Percentiles rank a stretch among this genome's conserved stretches.
These are phyloP conservation scores for Pestalotiopsis sp. DNA, from an alignment of 2,329 filamentous ascomycete species.

Conservation along the genomic window DNA sequence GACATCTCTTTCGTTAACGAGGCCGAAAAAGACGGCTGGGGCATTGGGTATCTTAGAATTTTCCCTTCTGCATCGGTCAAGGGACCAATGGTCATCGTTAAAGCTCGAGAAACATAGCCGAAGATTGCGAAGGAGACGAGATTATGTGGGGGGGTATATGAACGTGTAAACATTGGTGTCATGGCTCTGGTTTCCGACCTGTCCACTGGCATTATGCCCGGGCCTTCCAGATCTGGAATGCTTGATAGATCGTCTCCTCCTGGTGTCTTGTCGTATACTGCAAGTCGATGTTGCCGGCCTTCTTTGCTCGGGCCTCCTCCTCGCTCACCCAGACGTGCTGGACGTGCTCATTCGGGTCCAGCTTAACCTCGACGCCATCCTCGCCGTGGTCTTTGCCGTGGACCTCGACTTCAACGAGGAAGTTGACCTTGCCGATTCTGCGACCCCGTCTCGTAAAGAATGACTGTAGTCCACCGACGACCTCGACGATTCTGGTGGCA, in stretches of 20 bases:
- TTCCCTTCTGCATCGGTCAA: conserved; percentile 8
- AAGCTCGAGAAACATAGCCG: neutral
- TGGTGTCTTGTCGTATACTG: conserved; percentile 27
- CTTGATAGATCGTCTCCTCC: conserved; percentile 23
- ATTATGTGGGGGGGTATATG: neutral
- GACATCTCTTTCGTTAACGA: conserved; percentile 2
- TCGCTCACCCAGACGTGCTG: conserved; percentile 35
- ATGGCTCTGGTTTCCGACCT: neutral
- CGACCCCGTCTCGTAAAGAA: conserved; percentile 21
- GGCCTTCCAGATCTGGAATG: conserved; percentile 23
- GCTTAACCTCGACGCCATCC: conserved; percentile 21
- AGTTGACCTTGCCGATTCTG: conserved; percentile 30
- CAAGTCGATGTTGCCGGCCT: conserved; percentile 23
- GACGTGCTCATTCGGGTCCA: conserved; percentile 35
- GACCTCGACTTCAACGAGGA: conserved; percentile 27
- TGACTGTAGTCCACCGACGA: conserved; percentile 23
- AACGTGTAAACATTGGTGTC: neutral
- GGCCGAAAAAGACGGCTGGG: conserved; percentile 3
- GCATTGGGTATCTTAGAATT: neutral
- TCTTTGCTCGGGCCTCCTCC: conserved; percentile 28
- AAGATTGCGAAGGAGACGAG: neutral
- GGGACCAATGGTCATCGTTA: neutral
- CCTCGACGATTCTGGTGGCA: conserved; percentile 19
- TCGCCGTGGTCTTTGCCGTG: conserved; percentile 15
- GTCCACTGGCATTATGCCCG: neutral